phyloP scores from a whole-genome alignment of 441 rosid genomes.

The Gossypium aridum region DNA sequence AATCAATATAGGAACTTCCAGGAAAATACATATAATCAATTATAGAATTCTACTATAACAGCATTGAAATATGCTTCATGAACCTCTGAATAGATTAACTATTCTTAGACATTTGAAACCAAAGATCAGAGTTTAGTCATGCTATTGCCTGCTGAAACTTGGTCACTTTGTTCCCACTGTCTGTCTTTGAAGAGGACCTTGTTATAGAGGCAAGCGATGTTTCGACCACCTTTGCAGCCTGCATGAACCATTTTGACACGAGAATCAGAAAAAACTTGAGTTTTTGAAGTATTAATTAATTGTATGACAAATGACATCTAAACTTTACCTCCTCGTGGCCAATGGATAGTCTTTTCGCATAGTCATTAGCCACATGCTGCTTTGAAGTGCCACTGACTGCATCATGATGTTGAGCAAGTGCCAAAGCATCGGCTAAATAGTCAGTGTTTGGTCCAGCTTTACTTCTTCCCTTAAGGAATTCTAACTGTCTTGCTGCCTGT shows the following conservation, averaged over 20 bases:
- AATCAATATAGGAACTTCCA: background rate
- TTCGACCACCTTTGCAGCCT: constrained; percentile 43
- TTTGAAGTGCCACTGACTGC: constrained; percentile 41
- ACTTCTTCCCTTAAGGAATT: constrained; percentile 35
- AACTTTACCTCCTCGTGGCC: constrained; percentile 36
- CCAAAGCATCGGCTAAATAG: constrained; percentile 43
- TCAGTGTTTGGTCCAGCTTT: constrained; percentile 31
- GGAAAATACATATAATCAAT: background rate
- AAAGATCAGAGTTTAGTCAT: background rate
- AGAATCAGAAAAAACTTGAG: background rate
- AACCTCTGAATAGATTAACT: background rate
- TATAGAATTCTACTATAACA: background rate
- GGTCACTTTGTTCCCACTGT: constrained; percentile 19
- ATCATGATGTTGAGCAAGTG: constrained; percentile 48
- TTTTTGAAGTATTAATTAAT: constrained; percentile 1
- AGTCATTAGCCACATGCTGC: constrained; percentile 49
- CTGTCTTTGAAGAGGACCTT: constrained; percentile 23
- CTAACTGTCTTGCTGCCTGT: constrained; percentile 51
- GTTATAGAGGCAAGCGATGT: constrained; percentile 37
- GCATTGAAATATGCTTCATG: constrained; percentile 1
- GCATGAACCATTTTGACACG: constrained; percentile 9
- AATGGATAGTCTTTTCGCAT: constrained; percentile 44
- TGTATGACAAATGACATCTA: background rate
- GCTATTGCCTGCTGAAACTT: constrained; percentile 41
- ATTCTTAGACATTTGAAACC: background rate